These are phyloP conservation scores for Leccinum angustisporum DNA, from an alignment of 1,284 basidiomycete species.

Conservation along the genomic window DNA sequence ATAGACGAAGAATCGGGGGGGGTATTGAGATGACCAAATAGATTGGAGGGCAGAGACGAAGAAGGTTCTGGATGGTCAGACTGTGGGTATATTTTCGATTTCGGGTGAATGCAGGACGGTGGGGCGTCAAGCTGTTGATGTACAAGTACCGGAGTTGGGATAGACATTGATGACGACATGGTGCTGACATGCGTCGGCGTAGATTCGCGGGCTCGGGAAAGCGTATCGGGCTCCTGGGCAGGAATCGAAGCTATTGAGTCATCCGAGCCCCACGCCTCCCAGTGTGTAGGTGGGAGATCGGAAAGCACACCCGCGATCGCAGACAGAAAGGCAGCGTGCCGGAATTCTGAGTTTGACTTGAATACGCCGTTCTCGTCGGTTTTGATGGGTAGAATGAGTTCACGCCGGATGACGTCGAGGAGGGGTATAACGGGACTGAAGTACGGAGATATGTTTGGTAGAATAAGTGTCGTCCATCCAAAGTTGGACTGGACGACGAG, in stretches of 20 bases:
- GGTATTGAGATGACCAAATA: not conserved
- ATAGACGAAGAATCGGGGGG: not conserved
- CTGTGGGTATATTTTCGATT: not conserved
- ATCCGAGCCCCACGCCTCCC: not conserved
- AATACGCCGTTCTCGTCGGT: not conserved
- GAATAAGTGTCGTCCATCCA: not conserved
- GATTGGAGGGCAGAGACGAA: not conserved
- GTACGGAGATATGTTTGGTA: not conserved
- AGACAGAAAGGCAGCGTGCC: not conserved
- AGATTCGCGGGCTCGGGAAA: not conserved
- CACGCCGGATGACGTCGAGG: not conserved
- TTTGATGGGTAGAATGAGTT: not conserved
- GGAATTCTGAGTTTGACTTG: not conserved
- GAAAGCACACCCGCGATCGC: not conserved
- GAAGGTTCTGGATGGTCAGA: not conserved
- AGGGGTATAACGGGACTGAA: not conserved
- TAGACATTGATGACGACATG: not conserved
- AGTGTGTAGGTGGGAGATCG: not conserved
- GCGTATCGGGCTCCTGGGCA: not conserved
- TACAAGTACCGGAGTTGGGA: not conserved
- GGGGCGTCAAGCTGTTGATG: not conserved
- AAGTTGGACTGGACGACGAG: not conserved
- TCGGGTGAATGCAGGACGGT: not conserved
- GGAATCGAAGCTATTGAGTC: not conserved
- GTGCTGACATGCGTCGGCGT: not conserved